Conservation (phyloP, 345 rosid genomes). For the Salix arbutifolia region DNA sequence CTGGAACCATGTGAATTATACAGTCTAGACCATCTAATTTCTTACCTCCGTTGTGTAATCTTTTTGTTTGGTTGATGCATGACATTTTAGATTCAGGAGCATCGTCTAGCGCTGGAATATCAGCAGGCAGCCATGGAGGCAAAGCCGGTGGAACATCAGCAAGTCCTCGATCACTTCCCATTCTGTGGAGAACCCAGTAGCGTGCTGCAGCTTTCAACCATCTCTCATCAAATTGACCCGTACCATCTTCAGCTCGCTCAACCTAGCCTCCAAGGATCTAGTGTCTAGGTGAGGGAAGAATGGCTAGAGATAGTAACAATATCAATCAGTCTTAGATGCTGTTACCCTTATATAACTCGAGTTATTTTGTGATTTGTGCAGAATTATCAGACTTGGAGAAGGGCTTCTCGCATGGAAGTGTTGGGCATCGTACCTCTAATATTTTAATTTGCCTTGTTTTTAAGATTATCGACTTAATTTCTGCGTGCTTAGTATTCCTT, state of each 20-base stretch:
- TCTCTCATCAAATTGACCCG: constrained; percentile 43
- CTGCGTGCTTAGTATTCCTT: not conserved
- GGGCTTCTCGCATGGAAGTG: not conserved
- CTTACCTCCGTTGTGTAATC: no score
- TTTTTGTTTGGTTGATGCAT: not conserved
- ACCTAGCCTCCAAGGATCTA: constrained; percentile 45
- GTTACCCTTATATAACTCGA: not conserved
- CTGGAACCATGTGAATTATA: not conserved
- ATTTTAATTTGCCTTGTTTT: not conserved
- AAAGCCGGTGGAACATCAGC: constrained; percentile 48
- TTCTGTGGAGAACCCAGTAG: constrained; percentile 59
- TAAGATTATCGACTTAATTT: not conserved
- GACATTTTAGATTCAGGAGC: constrained; percentile 50
- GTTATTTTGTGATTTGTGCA: not conserved
- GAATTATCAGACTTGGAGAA: not conserved
- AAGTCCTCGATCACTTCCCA: constrained; percentile 52
- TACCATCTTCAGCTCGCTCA: constrained; percentile 74
- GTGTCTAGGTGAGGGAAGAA: not conserved
- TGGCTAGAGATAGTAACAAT: not conserved
- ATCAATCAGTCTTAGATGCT: not conserved
- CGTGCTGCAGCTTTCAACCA: constrained; percentile 64
- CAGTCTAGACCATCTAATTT: not conserved
- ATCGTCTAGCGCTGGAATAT: constrained; percentile 43
- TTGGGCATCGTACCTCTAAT: not conserved
- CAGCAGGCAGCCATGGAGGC: constrained; percentile 53